phyloP scores from a whole-genome alignment of 2,329 filamentous ascomycete genomes.

The Fusarium solani-melongenae region DNA sequence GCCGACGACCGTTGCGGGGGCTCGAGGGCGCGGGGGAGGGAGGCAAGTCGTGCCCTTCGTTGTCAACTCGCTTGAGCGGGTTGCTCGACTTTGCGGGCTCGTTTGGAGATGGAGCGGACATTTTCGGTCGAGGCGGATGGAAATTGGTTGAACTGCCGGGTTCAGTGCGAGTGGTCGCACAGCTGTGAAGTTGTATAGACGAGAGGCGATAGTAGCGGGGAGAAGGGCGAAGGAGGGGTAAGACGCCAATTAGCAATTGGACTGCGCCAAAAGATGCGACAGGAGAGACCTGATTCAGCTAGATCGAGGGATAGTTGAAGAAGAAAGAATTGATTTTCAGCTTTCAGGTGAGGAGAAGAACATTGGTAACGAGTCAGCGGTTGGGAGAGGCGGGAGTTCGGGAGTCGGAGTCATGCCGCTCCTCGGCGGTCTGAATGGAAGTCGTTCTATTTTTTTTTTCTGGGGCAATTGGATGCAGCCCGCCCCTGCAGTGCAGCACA shows the following conservation, averaged over 20 bases:
- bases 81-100: conserved; percentile 50
- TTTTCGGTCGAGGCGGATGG: conserved; percentile 12
- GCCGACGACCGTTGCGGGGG: conserved; percentile 80
- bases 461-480: background rate
- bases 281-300: background rate
- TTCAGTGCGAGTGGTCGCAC: background rate
- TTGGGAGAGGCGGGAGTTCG: conserved; percentile 28
- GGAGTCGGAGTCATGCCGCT: conserved; percentile 45
- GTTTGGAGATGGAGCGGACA: conserved; percentile 40
- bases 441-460: conserved; percentile 13
- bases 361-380: conserved; percentile 24
- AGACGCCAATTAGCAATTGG: background rate
- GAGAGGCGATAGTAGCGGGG: conserved; percentile 13
- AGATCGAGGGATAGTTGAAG: conserved; percentile 10
- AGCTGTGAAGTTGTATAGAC: background rate
- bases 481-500: conserved; percentile 25
- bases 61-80: conserved; percentile 71
- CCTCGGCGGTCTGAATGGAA: conserved; percentile 41
- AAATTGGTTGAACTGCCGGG: background rate
- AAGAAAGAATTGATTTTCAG: conserved; percentile 14
- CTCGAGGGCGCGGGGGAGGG: conserved; percentile 94
- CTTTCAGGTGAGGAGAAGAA: conserved; percentile 9
- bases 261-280: background rate
- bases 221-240: background rate
- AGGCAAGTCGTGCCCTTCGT: conserved; percentile 86